Percentiles rank a stretch among this genome's conserved stretches.
Evolutionary conservation across 108 stramenopile species (phyloP).

Genomic region (Schizochytrium sp.): DNA sequence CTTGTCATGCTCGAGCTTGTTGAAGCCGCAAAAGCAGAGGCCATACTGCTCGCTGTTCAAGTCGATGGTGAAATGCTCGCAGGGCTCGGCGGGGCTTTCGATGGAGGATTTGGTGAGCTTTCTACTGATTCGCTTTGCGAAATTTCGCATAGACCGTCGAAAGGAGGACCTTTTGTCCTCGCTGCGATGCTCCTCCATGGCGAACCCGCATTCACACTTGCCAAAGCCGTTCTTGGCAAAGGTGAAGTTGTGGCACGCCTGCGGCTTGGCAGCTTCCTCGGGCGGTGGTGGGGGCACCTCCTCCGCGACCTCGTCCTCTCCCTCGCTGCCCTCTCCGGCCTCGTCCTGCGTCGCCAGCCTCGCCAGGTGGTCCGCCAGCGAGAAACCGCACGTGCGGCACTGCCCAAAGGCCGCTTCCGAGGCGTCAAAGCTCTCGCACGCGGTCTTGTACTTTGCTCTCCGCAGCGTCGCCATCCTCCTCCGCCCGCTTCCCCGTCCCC

Average conservation of each 20-base stretch:
- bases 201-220: neutral
- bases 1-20: neutral
- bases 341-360: neutral
- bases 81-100: neutral
- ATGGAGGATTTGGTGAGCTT: neutral
- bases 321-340: neutral
- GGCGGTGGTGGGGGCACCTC: neutral
- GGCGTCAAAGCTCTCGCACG: neutral
- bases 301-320: neutral
- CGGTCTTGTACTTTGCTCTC: no score
- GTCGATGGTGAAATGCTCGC: neutral
- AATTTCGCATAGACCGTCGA: neutral
- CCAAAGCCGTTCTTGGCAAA: neutral
- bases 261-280: neutral
- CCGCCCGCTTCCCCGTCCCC: no score
- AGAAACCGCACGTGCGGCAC: neutral
- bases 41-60: neutral
- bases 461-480: no score
- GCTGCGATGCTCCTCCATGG: neutral
- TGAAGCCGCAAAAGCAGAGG: neutral
- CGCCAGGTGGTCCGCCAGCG: neutral
- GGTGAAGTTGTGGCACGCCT: slow-evolving; percentile 8
- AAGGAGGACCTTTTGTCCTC: neutral
- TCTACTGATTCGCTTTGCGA: neutral
- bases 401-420: neutral